A percentile compares a stretch with the other conserved stretches of the same genome.
These are phyloP conservation scores for Ascochyta koolunga DNA, from an alignment of 2,329 filamentous ascomycete genomes.

Conservation along the genomic window DNA sequence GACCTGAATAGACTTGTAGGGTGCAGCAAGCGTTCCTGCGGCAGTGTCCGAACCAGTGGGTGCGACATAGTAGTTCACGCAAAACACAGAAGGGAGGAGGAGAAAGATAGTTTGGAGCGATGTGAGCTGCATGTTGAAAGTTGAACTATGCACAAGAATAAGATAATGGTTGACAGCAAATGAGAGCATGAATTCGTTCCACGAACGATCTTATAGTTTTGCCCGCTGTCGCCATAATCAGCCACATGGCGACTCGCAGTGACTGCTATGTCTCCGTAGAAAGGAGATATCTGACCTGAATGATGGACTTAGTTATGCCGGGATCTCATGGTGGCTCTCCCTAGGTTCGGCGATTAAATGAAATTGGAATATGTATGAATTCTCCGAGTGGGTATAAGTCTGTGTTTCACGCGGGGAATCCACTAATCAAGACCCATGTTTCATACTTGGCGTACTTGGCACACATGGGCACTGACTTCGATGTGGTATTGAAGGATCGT, in stretches of 20 bases:
- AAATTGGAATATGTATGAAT: conserved; percentile 5
- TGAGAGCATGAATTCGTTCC: conserved; percentile 18
- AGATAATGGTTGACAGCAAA: not conserved
- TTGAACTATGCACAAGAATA: not conserved
- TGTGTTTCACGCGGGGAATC: conserved; percentile 8
- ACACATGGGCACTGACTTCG: conserved; percentile 7
- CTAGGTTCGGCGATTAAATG: conserved; percentile 4
- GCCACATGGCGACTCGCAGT: not conserved
- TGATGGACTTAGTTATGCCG: conserved; percentile 10
- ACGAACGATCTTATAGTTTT: conserved; percentile 49
- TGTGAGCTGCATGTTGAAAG: conserved; percentile 17
- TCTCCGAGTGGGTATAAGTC: conserved; percentile 2
- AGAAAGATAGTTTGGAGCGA: conserved; percentile 17
- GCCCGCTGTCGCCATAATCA: not conserved
- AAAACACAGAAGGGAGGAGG: conserved; percentile 17
- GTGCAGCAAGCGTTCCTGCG: conserved; percentile 49
- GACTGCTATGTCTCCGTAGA: not conserved
- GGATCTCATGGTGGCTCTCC: not conserved
- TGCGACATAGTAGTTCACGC: conserved; percentile 54
- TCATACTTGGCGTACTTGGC: conserved; percentile 13
- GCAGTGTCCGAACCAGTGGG: conserved; percentile 50
- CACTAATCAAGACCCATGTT: conserved; percentile 9
- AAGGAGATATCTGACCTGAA: conserved; percentile 1
- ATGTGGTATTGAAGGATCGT: not conserved
- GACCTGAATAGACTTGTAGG: conserved; percentile 55